Evolutionary conservation across 441 rosid species (phyloP).

Genomic region (Bocquillonia castaneifolia): DNA sequence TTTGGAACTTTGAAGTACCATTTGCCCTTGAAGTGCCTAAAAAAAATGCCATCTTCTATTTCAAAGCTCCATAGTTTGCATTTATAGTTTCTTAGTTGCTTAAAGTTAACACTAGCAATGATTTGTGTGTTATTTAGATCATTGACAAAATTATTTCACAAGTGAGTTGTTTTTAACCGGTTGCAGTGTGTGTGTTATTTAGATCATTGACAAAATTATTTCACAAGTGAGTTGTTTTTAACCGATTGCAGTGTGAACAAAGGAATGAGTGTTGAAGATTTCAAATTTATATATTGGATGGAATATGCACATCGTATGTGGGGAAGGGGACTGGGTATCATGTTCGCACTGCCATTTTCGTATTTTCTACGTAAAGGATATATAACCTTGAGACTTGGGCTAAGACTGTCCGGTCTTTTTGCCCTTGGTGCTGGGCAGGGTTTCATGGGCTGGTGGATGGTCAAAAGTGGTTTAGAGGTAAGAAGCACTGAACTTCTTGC

Average conservation of each 20-base stretch:
- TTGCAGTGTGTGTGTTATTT: conserved; percentile 23
- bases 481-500: conserved; percentile 5
- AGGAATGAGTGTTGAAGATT: conserved; percentile 91
- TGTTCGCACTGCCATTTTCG: conserved; percentile 93
- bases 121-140: not conserved
- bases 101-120: not conserved
- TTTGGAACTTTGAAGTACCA: not conserved
- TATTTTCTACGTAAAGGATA: conserved; percentile 84
- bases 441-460: conserved; percentile 99
- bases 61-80: conserved; percentile 4
- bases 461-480: conserved; percentile 94
- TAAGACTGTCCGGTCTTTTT: conserved; percentile 67
- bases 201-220: not conserved
- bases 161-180: not conserved
- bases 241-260: conserved; percentile 57
- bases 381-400: conserved; percentile 72
- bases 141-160: not conserved
- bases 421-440: conserved; percentile 98
- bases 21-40: not conserved
- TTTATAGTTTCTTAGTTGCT: not conserved
- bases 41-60: not conserved
- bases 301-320: conserved; percentile 97
- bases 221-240: not conserved
- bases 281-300: conserved; percentile 97
- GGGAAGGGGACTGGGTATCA: conserved; percentile 92